Conservation (phyloP, 2,329 filamentous ascomycete genomes). For the Coniochaeta sp. region DNA sequence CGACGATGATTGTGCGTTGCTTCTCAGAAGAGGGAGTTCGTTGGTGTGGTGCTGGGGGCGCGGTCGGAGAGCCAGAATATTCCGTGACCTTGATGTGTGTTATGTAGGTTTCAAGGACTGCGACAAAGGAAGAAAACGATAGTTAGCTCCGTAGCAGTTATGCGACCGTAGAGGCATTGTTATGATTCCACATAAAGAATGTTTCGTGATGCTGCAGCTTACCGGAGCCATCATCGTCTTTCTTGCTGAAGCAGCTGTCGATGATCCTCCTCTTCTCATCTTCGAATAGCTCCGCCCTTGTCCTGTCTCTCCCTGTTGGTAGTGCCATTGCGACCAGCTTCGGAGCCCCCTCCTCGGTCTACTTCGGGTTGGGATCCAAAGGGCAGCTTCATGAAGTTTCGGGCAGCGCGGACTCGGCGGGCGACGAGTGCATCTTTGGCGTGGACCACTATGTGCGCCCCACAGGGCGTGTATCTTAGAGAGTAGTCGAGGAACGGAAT, state of each 20-base stretch:
- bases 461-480: not conserved
- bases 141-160: not conserved
- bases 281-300: slow-evolving; percentile 77
- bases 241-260: slow-evolving; percentile 88
- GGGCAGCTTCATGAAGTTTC: slow-evolving; percentile 18
- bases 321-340: slow-evolving; percentile 18
- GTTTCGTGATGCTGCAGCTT: slow-evolving; percentile 24
- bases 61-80: slow-evolving; percentile 74
- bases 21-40: slow-evolving; percentile 69
- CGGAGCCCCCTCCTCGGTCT: slow-evolving; percentile 11
- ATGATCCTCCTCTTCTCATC: slow-evolving; percentile 94
- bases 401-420: slow-evolving; percentile 11
- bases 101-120: slow-evolving; percentile 90
- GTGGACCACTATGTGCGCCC: not conserved
- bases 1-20: slow-evolving; percentile 82
- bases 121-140: not conserved
- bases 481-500: not conserved
- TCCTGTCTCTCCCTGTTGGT: slow-evolving; percentile 27
- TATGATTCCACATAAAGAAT: slow-evolving; percentile 2
- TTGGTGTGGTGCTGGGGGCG: slow-evolving; percentile 76
- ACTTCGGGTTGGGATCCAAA: not conserved
- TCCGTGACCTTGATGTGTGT: slow-evolving; percentile 91
- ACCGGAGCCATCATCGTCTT: slow-evolving; percentile 80
- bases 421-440: not conserved
- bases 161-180: not conserved